phyloP scores from a whole-genome alignment of 805 yeast genomes.

The Lachancea lanzarotensis region DNA sequence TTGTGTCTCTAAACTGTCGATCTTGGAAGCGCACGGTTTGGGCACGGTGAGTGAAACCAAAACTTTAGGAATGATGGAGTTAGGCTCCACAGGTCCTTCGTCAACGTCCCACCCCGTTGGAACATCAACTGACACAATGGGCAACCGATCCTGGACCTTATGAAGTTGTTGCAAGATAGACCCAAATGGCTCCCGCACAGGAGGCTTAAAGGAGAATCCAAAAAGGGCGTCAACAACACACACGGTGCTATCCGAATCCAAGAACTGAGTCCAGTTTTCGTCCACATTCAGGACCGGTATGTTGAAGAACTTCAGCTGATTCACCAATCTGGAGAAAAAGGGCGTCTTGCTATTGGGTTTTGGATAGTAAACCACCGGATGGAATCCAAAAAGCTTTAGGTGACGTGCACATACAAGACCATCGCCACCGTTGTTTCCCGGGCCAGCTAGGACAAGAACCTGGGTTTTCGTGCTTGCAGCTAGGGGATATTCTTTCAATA shows the following conservation, averaged over 20 bases:
- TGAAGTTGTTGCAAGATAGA: slow-evolving; percentile 39
- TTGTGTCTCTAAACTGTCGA: slow-evolving; percentile 35
- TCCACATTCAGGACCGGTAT: slow-evolving; percentile 47
- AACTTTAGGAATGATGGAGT: slow-evolving; percentile 50
- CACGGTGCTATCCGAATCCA: slow-evolving; percentile 34
- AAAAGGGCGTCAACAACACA: slow-evolving; percentile 75
- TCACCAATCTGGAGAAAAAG: slow-evolving; percentile 52
- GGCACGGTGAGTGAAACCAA: slow-evolving; percentile 90
- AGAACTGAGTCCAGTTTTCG: slow-evolving; percentile 25
- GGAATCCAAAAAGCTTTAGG: slow-evolving; percentile 68
- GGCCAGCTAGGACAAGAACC: slow-evolving; percentile 78
- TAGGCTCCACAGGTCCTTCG: slow-evolving; percentile 55
- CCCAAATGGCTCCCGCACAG: slow-evolving; percentile 73
- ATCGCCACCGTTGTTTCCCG: slow-evolving; percentile 96
- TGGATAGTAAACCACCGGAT: slow-evolving; percentile 76
- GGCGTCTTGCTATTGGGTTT: slow-evolving; percentile 49
- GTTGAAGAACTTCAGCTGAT: slow-evolving; percentile 61
- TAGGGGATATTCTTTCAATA: slow-evolving; percentile 57
- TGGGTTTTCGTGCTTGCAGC: slow-evolving; percentile 35
- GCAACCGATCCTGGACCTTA: slow-evolving; percentile 33
- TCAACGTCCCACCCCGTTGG: slow-evolving; percentile 99
- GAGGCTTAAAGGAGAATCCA: slow-evolving; percentile 91
- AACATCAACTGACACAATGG: slow-evolving; percentile 77
- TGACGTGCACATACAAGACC: slow-evolving; percentile 96
- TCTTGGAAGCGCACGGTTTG: slow-evolving; percentile 67